These are phyloP conservation scores for Chytriomyces hyalinus DNA, from an alignment of 192 early-diverging fungal species.

Conservation along the genomic window DNA sequence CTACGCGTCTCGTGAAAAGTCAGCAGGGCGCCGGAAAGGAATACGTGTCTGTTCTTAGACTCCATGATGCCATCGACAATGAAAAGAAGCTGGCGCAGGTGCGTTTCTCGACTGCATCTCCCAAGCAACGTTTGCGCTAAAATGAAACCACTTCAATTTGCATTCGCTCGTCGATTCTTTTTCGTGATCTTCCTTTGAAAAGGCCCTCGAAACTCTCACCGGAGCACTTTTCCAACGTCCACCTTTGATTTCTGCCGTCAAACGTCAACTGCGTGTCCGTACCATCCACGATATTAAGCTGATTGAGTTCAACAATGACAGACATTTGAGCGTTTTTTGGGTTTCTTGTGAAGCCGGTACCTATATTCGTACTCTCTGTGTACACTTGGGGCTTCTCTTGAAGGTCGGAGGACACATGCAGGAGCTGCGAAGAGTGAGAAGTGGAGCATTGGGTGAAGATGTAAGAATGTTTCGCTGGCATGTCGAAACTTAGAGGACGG, in stretches of 20 bases:
- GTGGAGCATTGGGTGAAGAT: constrained; percentile 88
- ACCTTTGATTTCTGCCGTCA: constrained; percentile 98
- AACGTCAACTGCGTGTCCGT: constrained; percentile 98
- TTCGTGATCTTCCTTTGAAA: not conserved
- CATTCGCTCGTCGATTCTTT: no score
- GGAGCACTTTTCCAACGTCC: constrained; percentile 99
- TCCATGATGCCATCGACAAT: constrained; percentile 91
- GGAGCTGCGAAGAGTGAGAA: constrained; percentile 96
- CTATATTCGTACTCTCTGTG: constrained; percentile 99
- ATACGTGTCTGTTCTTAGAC: constrained; percentile 93
- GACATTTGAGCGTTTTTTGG: constrained; percentile 97
- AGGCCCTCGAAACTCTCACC: constrained; percentile 93
- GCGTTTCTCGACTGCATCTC: not conserved
- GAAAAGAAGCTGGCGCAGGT: constrained; percentile 84
- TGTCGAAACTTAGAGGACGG: not conserved
- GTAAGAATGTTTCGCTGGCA: constrained; percentile 42
- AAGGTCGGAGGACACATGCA: constrained; percentile 99
- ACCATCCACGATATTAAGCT: constrained; percentile 97
- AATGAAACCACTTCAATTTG: no score
- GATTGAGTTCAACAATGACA: constrained; percentile 95
- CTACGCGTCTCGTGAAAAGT: constrained; percentile 97
- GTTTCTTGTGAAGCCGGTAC: constrained; percentile 98
- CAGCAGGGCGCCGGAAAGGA: constrained; percentile 99
- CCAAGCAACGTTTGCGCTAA: not conserved
- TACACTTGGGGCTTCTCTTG: constrained; percentile 93